Conservation (phyloP, 768 basidiomycete species). For the Mrakia hoshinonis region DNA sequence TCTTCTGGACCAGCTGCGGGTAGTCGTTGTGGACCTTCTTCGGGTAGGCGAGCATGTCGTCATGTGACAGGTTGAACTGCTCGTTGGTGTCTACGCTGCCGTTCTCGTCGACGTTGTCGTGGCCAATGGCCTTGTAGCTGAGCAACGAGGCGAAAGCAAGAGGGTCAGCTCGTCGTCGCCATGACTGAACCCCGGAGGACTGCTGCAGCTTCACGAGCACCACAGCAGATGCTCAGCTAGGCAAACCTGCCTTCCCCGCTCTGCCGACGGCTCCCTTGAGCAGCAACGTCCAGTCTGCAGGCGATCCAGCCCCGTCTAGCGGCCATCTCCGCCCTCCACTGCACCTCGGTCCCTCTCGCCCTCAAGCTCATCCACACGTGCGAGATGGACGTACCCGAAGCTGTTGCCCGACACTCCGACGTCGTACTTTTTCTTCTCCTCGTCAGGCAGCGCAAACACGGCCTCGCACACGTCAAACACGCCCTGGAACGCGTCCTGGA, state of each 20-base stretch:
- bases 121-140: slow-evolving; percentile 18
- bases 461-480: slow-evolving; percentile 55
- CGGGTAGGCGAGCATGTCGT: slow-evolving; percentile 20
- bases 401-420: slow-evolving; percentile 13
- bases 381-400: slow-evolving; percentile 4
- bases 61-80: slow-evolving; percentile 14
- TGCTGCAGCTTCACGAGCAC: background rate
- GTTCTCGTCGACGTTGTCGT: slow-evolving; percentile 25
- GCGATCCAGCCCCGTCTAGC: background rate
- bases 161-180: background rate
- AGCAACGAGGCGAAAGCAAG: background rate
- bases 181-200: background rate
- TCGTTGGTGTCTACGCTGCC: slow-evolving; percentile 20
- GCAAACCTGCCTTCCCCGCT: background rate
- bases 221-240: background rate
- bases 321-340: background rate
- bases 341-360: background rate
- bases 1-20: background rate
- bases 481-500: slow-evolving; percentile 41
- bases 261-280: no score
- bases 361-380: background rate
- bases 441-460: slow-evolving; percentile 50
- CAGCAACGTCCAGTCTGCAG: no score
- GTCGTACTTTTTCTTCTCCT: slow-evolving; percentile 49
- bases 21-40: slow-evolving; percentile 15